Base-by-base conservation (phyloP, 108 stramenopile genomes). In the Cyclotella cryptica region DNA sequence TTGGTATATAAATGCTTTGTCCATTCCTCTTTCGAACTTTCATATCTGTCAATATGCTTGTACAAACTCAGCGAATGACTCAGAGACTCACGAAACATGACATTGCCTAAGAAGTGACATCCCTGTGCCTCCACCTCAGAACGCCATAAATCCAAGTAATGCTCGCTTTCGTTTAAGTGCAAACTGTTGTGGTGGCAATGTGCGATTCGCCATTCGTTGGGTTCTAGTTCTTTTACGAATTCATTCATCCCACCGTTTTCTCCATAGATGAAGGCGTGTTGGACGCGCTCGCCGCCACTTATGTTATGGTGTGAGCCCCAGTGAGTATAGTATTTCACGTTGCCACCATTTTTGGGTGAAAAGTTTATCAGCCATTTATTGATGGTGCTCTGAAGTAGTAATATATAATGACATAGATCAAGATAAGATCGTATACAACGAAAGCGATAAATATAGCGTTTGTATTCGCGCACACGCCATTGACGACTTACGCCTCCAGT, bases 1-100 rank as follows among this genome's bases (percentile, higher is more conserved):
- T 18, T 10, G 14, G 69, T 58, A 1, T 55, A 5, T 41, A 71
- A 71, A 71, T 71, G 69, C 11, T 63, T 44, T 12, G 49, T 30
- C 74, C 74, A 75, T 55, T 66, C 64, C 8, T 66, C 64, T 42
- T 43, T 29, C 10, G 74, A 54, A 29, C 51, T 55, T 9, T 66
- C 15, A 15, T 55, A 52, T 30, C 65, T 29, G 5, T 75, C 26
- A 35, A 75, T 5, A 39, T 52, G 46, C 24, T 75, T 75, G 74
- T 66, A 75, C 4, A 75, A 30, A 58, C 74, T 75, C 5, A 75
- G 29, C 11, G 64, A 57, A 44, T 75, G 74, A 39, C 54, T 66
- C 13, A 75, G 46, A 22, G 64, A 19, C 19, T 75, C 74, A 22
- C 74, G 74, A 66, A 75, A 66, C 52, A 75, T 63, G 39, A 75